Evolutionary conservation across 2,329 filamentous ascomycete species (phyloP).

Genomic region (Colletotrichum shisoi): DNA sequence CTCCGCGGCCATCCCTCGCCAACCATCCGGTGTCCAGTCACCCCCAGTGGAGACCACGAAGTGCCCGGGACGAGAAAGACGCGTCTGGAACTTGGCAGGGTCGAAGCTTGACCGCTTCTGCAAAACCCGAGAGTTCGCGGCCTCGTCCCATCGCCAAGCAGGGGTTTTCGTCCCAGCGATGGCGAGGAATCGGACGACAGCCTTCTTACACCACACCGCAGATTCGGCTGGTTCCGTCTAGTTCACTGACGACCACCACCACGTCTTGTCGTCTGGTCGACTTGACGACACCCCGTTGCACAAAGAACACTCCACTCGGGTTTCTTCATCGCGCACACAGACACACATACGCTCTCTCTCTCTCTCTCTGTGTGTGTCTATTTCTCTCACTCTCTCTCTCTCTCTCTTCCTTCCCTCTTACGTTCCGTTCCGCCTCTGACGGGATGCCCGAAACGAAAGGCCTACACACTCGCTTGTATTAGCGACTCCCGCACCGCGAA

Average conservation of each 20-base stretch:
- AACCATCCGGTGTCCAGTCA: neutral
- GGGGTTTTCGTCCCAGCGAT: neutral
- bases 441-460: slow-evolving; percentile 7
- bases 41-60: neutral
- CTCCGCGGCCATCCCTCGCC: neutral
- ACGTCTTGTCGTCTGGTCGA: neutral
- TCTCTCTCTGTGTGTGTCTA: neutral
- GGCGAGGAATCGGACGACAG: neutral
- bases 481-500: neutral
- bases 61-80: neutral
- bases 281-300: neutral
- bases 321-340: too few relatives aligned
- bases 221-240: slow-evolving; percentile 9
- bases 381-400: neutral
- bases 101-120: slow-evolving; percentile 9
- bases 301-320: neutral
- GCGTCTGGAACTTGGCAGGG: neutral
- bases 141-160: neutral
- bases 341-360: too few relatives aligned
- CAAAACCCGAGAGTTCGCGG: neutral
- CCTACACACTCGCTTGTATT: slow-evolving; percentile 9
- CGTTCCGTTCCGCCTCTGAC: neutral
- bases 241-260: neutral
- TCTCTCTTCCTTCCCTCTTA: too few relatives aligned
- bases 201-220: slow-evolving; percentile 23